Percentiles rank a stretch among this genome's conserved stretches.
Conservation (phyloP, 1,284 basidiomycete species). For the Grifola frondosa region DNA sequence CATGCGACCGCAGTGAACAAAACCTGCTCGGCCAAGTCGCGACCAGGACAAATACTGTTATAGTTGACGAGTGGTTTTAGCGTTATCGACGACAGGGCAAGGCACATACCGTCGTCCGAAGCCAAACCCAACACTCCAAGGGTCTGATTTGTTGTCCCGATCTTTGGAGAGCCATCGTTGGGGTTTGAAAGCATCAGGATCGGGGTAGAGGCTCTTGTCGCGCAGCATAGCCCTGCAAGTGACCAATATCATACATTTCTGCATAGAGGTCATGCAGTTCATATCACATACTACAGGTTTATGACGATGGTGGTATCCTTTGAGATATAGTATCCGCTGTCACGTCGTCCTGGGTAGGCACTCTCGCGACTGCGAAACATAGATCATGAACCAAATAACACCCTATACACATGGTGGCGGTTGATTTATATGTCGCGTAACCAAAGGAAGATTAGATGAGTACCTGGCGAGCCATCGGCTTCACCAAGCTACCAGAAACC, state of each 20-base stretch:
- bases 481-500: too few relatives aligned
- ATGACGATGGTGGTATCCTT: constrained; percentile 21
- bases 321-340: constrained; percentile 21
- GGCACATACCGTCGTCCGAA: constrained; percentile 24
- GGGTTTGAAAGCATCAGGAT: constrained; percentile 24
- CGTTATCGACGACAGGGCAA: not conserved
- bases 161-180: constrained; percentile 31
- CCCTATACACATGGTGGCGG: too few relatives aligned
- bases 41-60: constrained; percentile 41
- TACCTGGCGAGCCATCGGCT: too few relatives aligned
- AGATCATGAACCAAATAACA: too few relatives aligned
- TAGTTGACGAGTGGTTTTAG: not conserved
- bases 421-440: too few relatives aligned
- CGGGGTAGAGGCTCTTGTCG: constrained; percentile 14
- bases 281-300: constrained; percentile 5
- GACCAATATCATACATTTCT: not conserved
- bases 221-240: constrained; percentile 18
- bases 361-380: too few relatives aligned
- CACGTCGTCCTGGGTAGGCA: too few relatives aligned
- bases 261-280: not conserved
- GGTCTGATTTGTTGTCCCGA: constrained; percentile 20
- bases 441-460: too few relatives aligned
- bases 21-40: constrained; percentile 40
- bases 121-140: constrained; percentile 31
- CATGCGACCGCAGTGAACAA: constrained; percentile 40